Evolutionary conservation across 2,329 filamentous ascomycete species (phyloP).

Genomic region (Colletotrichum sp.): DNA sequence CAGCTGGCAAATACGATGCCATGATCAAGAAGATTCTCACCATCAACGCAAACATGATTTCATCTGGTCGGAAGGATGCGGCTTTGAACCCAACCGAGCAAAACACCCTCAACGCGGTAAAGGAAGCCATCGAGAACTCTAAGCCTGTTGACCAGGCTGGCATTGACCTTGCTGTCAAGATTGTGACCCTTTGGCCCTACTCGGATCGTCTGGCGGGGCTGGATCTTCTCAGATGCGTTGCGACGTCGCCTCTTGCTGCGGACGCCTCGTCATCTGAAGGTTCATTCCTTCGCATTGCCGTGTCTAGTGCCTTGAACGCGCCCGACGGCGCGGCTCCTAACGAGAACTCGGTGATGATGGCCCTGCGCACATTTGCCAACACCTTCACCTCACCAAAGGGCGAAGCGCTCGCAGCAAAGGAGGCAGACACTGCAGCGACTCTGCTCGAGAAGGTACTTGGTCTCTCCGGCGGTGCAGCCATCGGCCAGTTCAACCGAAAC

Average conservation of each 20-base stretch:
- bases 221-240: constrained; percentile 85
- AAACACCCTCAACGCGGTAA: constrained; percentile 64
- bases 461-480: constrained; percentile 48
- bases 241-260: constrained; percentile 71
- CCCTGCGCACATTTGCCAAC: constrained; percentile 81
- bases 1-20: constrained; percentile 72
- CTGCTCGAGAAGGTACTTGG: constrained; percentile 69
- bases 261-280: constrained; percentile 58
- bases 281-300: constrained; percentile 64
- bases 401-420: constrained; percentile 66
- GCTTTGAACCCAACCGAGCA: constrained; percentile 78
- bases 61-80: constrained; percentile 73
- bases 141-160: constrained; percentile 55
- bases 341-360: constrained; percentile 88
- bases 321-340: constrained; percentile 63
- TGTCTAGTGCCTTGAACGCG: constrained; percentile 42
- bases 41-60: constrained; percentile 75
- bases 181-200: constrained; percentile 81
- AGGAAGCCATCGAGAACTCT: constrained; percentile 66
- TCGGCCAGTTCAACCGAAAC: constrained; percentile 73
- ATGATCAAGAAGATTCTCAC: constrained; percentile 80
- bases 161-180: constrained; percentile 70
- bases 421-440: constrained; percentile 61
- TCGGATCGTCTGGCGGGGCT: constrained; percentile 82
- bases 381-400: constrained; percentile 80